Base-by-base conservation (phyloP, 805 yeast species). In the Groenewaldozyma salmanticensis region DNA sequence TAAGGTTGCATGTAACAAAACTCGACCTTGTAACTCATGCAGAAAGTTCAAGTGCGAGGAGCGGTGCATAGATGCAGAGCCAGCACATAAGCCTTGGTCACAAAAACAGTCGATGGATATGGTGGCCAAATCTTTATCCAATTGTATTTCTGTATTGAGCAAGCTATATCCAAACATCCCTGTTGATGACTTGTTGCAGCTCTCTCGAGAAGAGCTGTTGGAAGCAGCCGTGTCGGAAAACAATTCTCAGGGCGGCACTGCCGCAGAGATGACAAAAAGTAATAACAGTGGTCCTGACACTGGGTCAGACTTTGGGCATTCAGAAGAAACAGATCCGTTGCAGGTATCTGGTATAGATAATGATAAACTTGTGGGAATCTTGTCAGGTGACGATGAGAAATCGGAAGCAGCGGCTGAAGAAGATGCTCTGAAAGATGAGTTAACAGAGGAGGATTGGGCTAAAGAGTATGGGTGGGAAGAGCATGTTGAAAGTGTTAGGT, bases 381-480 rank as follows among this genome's bases (percentile, higher is more conserved):
- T n/a, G n/a, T n/a, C n/a, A n/a, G n/a, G n/a, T n/a, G 17, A n/a
- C 18, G 19, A 32, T 20, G 27, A 19, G 27, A 19, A 21, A 21
- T n/a, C 27, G 3, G 20, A 13, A 11, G 18, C 18, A 9, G 17
- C 20, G 13, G 32, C 17, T 27, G 7, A 16, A 16, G 20, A 18
- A 24, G 32, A 36, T 22, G 19, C n/a, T 4, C 31, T 36, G 3
- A 31, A 22, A 5, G 38, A 24, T 15, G n/a, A n/a, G n/a, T n/a
- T n/a, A n/a, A n/a, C n/a, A n/a, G n/a, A n/a, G n/a, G n/a, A n/a
- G n/a, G 32, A 22, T 22, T n/a, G 7, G 11, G 19, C 13, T 7
- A 7, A 19, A n/a, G 38, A 36, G 7, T 36, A 36, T 11, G 38
- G 38, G 4, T 36, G 38, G 38, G 27, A 36, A 17, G 38, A 36